Evolutionary conservation across 2,329 filamentous ascomycete genomes (phyloP), one percentile per base, ranked within the genome.

Genomic region (Venturia carpophila): DNA sequence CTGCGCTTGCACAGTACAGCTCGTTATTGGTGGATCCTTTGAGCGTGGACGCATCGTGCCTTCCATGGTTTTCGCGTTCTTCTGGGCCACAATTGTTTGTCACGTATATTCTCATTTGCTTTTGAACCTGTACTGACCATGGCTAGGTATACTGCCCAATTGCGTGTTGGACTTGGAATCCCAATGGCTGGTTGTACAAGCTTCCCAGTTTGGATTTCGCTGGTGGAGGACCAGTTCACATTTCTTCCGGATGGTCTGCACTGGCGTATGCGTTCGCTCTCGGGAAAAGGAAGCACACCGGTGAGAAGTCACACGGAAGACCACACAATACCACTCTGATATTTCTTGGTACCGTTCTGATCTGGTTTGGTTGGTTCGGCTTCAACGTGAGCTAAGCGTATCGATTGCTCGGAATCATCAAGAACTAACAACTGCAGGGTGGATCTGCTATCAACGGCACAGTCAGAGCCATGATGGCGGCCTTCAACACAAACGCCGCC

Each of bases 151-250:
- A 87, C 73, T 87, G 80, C 68, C 80, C 82, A 0, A 81, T 87
- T 43, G 85, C 85, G 0, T 85, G 82, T 75, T 87, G 85, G 84
- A 86, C 84, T 4, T 88, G 86, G 86, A 88, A 88, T 69, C 71
- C 80, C n/a, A 83, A 81, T 63, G 85, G 86, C 13, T 88, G 86
- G 85, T 75, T 88, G 0, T 86, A 78, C 73, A 83, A 86, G 27
- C 79, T 87, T 1, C 81, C 82, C 0, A 79, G 82, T 0, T 79
- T 84, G 67, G 84, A 87, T 70, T 87, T 84, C 64, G 84, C 84
- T 17, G 84, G 84, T 63, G 83, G 82, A 15, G 85, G 86, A 1
- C 85, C 85, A 3, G 86, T 88, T 1, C 85, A 88, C 70, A 85
- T 88, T 64, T 81, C 84, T 2, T 83, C 79, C 1, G 85, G 86